Base-by-base conservation (phyloP, 441 rosid species). In the Pelargonium fulgidum region DNA sequence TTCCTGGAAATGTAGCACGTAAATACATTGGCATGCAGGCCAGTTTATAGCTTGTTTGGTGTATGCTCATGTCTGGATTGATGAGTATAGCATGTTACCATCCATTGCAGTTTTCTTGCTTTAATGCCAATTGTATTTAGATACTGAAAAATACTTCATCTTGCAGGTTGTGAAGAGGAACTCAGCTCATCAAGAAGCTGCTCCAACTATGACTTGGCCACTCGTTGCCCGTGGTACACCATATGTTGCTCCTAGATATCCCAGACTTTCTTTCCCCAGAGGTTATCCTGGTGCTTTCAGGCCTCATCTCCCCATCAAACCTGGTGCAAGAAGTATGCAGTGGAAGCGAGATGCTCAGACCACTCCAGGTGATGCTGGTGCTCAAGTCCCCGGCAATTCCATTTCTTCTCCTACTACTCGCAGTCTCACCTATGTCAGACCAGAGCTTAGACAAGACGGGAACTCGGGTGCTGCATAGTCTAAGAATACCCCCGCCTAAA, bases 321-420 rank as follows among this genome's bases (percentile, higher is more conserved):
- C 71, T 16, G 96, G 99, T 75, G 86, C 87, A 42, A 80, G 99
- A 81, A 95, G 97, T 72, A 75, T 89, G 78, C 99, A 95, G 76
- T 95, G 99, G 99, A 95, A 86, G 77, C 91, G 97, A 7, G 96
- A 87, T 71, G 73, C 83, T n/a, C 90, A 79, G 65, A 66, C 70
- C 68, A 56, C 77, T 48, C 63, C 84, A 13, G 73, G 88, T 0
- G 89, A 84, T 16, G 70, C 70, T 24, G 80, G 79, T 67, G 74
- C 77, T 70, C 66, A 79, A 2, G 73, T 62, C 45, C 56, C 79
- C n/a, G 79, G 76, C 68, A 81, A 39, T 66, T 69, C 44, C 45
- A 63, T 72, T 54, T 67, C 74, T 68, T 68, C 86, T 24, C 78
- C 78, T 11, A 61, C 72, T 65, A 65, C 82, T 58, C 93, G 98